Base-by-base conservation (phyloP, 306 rosid genomes). In the Cucumis cinereus region DNA sequence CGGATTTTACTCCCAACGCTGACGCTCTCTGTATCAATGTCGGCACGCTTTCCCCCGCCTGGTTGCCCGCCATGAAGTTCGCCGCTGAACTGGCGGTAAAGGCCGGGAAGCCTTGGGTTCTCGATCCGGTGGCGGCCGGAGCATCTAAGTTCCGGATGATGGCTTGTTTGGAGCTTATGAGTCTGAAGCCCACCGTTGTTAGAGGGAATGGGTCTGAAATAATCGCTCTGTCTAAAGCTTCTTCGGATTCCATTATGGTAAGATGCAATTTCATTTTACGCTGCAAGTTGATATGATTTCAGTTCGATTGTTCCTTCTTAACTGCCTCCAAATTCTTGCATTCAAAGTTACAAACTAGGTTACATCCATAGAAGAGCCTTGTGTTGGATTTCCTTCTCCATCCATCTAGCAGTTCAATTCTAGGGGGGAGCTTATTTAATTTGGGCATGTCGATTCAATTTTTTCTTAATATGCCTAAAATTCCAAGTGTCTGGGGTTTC, bases 151-250 rank as follows among this genome's bases (percentile, higher is more conserved):
- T 88, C 72, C 89, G 97, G 15, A 56, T 90, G 75, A 57, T 78
- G 53, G 94, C 95, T 64, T 93, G 96, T 45, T 74, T 81, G 15
- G 88, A 87, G 19, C 97, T 93, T n/a, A 75, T 90, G 15, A 43
- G 17, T 6, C 60, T 91, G 22, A 87, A 84, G 41, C 98, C 96
- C 5, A 73, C 89, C 17, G 97, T 94, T 10, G 83, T 91, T 0
- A 74, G 98, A 73, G 96, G 97, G 35, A 94, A 94, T 75, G 97
- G 79, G 22, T 93, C 91, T 10, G 97, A 91, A 78, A 87, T 93
- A 16, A 84, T 91, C 7, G 89, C 98, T 28, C 92, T 93, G 13
- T 83, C 96, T 63, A 62, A 35, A 54, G 89, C 88, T 57, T 81
- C 81, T 24, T 1, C 38, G 8, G 80, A 73, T 20, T 57, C 81